Percentiles rank a stretch among this genome's conserved stretches.
Conservation (phyloP, 2,329 filamentous ascomycete species). For the Trichoderma oligosporum region DNA sequence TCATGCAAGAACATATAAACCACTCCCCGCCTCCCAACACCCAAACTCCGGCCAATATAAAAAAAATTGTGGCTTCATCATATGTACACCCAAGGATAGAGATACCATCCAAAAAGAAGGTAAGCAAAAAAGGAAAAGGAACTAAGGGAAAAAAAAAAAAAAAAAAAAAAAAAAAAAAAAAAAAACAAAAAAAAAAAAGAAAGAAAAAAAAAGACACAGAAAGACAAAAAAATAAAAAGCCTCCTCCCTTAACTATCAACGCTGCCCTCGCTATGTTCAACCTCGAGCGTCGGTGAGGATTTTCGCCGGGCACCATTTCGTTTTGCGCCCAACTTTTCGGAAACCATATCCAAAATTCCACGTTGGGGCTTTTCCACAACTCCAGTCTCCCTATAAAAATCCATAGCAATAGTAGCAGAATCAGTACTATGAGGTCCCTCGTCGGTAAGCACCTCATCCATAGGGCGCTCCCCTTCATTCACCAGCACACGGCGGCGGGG, state of each 20-base stretch:
- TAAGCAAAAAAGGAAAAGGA: neutral
- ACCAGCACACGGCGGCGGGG: constrained; percentile 22
- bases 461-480: constrained; percentile 23
- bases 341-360: constrained; percentile 27
- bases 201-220: neutral
- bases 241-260: constrained; percentile 17
- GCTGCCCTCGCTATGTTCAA: constrained; percentile 31
- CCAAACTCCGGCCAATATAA: constrained; percentile 1
- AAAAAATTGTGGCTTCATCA: neutral
- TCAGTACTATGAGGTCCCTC: neutral
- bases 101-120: constrained; percentile 19
- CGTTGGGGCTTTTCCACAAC: constrained; percentile 22
- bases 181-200: neutral
- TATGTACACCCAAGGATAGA: constrained; percentile 11
- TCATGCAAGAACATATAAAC: too few relatives aligned
- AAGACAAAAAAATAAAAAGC: neutral
- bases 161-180: neutral
- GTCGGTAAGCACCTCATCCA: constrained; percentile 19
- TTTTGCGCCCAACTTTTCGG: constrained; percentile 28
- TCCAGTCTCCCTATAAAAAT: constrained; percentile 8
- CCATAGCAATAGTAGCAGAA: constrained; percentile 4
- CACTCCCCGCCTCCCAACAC: constrained; percentile 6
- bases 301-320: constrained; percentile 28
- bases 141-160: neutral
- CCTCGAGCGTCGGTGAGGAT: constrained; percentile 31